These are phyloP conservation scores for Hypoxylon sp. DNA, from an alignment of 2,329 filamentous ascomycete genomes.

Conservation along the genomic window DNA sequence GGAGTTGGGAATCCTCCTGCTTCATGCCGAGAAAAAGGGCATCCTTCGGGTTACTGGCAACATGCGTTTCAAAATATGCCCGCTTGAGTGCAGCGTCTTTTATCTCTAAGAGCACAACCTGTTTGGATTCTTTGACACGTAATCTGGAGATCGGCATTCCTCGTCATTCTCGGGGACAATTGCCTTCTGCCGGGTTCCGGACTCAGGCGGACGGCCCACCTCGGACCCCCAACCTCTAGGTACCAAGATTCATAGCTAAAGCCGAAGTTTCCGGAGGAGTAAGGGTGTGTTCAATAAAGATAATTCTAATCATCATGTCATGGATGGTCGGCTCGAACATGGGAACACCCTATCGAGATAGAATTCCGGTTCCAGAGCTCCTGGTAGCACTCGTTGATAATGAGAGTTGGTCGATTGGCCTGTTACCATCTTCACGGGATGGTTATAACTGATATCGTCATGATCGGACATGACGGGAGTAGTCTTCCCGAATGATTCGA, in stretches of 20 bases:
- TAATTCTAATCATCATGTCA: conserved; percentile 9
- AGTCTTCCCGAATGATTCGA: conserved; percentile 13
- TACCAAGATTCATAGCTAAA: conserved; percentile 4
- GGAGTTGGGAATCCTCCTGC: conserved; percentile 27
- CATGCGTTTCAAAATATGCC: conserved; percentile 40
- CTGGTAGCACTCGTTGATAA: not conserved
- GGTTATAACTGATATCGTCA: not conserved
- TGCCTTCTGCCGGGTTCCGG: conserved; percentile 39
- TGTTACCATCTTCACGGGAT: not conserved
- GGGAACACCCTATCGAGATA: conserved; percentile 1
- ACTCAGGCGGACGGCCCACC: conserved; percentile 43
- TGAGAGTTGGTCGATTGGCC: not conserved
- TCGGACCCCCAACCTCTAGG: conserved; percentile 44
- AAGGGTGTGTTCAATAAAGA: conserved; percentile 12
- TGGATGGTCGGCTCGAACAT: conserved; percentile 7
- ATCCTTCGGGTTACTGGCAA: conserved; percentile 33
- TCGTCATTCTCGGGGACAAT: conserved; percentile 19
- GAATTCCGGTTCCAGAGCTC: not conserved
- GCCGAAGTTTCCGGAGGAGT: conserved; percentile 23
- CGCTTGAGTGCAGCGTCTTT: conserved; percentile 35
- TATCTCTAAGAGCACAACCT: conserved; percentile 31
- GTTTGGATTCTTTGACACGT: conserved; percentile 30
- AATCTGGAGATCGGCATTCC: conserved; percentile 35
- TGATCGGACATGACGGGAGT: conserved; percentile 21
- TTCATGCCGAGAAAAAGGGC: conserved; percentile 20